Conservation (phyloP, 2,329 filamentous ascomycete genomes). For the Calonectria ilicicola region DNA sequence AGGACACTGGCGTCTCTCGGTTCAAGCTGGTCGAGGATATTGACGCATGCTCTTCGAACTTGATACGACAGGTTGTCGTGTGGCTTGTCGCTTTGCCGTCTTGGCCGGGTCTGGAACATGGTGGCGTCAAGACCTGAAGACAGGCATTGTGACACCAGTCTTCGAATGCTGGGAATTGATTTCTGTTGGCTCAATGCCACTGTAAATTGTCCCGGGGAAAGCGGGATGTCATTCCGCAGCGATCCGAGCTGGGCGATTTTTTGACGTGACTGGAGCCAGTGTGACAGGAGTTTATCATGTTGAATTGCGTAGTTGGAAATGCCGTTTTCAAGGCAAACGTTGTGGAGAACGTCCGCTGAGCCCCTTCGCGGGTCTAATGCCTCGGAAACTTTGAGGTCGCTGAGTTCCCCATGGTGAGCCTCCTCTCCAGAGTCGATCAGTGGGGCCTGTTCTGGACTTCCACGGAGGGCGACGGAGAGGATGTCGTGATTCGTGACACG, state of each 20-base stretch:
- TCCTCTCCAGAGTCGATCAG: constrained; percentile 24
- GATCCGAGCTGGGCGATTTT: constrained; percentile 19
- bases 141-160: constrained; percentile 46
- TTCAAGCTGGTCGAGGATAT: constrained; percentile 27
- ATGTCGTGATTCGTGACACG: constrained; percentile 58
- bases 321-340: constrained; percentile 35
- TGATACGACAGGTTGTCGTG: constrained; percentile 28
- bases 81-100: neutral
- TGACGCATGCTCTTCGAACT: constrained; percentile 41
- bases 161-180: constrained; percentile 45
- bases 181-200: constrained; percentile 36
- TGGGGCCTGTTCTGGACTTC: constrained; percentile 30
- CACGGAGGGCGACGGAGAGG: constrained; percentile 53
- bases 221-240: neutral
- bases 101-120: constrained; percentile 27
- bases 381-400: constrained; percentile 17
- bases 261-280: constrained; percentile 51
- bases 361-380: constrained; percentile 11
- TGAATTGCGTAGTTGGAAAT: constrained; percentile 27
- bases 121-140: constrained; percentile 33
- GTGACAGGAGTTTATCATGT: constrained; percentile 48
- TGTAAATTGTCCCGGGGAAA: constrained; percentile 29
- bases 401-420: constrained; percentile 19
- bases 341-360: constrained; percentile 28
- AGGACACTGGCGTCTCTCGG: constrained; percentile 12